Evolutionary conservation across 176 grass and related monocot species (phyloP).

Genomic region (Avena eriantha): DNA sequence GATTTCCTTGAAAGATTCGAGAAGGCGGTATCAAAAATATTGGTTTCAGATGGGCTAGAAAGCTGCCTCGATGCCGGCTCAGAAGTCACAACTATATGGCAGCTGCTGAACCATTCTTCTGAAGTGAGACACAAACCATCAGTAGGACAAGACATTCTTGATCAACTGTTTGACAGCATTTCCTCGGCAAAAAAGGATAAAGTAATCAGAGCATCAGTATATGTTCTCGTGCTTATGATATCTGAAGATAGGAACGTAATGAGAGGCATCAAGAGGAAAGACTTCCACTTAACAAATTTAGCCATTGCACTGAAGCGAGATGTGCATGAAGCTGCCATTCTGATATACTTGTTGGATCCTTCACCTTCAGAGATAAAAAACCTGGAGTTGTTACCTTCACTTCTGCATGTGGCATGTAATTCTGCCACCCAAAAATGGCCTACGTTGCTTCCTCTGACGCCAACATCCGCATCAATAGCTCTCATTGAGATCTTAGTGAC

Average conservation of each 20-base stretch:
- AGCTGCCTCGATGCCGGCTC: slow-evolving; percentile 65
- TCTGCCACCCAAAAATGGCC: slow-evolving; percentile 61
- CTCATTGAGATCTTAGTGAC: slow-evolving; percentile 98
- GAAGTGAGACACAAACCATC: slow-evolving; percentile 59
- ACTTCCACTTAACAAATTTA: slow-evolving; percentile 76
- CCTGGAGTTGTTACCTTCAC: slow-evolving; percentile 82
- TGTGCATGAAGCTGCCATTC: slow-evolving; percentile 87
- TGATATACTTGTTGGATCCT: slow-evolving; percentile 97
- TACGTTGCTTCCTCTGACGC: slow-evolving; percentile 68
- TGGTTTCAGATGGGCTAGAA: slow-evolving; percentile 58
- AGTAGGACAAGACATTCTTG: slow-evolving; percentile 81
- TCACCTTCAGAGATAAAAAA: slow-evolving; percentile 83
- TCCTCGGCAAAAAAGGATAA: slow-evolving; percentile 84
- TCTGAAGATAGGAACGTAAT: slow-evolving; percentile 93
- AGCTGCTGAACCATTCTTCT: slow-evolving; percentile 69
- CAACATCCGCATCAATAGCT: slow-evolving; percentile 91
- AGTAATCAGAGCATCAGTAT: slow-evolving; percentile 74
- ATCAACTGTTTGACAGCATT: slow-evolving; percentile 81
- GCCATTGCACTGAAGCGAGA: slow-evolving; percentile 83
- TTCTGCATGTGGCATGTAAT: slow-evolving; percentile 83
- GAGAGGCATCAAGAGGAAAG: slow-evolving; percentile 91
- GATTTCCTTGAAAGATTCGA: slow-evolving; percentile 83
- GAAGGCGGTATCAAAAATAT: slow-evolving; percentile 77
- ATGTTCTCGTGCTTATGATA: slow-evolving; percentile 85
- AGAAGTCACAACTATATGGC: slow-evolving; percentile 84